These are phyloP conservation scores for Fusarium globosum DNA, from an alignment of 2,329 filamentous ascomycete species.

Conservation along the genomic window DNA sequence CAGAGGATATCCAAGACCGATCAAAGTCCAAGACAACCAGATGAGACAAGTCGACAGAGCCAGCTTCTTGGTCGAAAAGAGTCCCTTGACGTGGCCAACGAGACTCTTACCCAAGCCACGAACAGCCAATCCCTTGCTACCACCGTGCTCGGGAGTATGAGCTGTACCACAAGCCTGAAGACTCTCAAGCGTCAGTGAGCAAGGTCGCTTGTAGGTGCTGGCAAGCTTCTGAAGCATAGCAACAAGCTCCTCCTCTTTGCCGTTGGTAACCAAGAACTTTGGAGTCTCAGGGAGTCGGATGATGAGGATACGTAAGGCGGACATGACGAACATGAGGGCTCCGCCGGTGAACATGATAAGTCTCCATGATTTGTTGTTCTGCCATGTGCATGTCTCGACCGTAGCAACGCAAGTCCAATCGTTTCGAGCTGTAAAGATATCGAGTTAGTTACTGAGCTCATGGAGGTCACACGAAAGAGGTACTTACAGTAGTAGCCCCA, in stretches of 20 bases:
- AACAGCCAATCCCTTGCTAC: not conserved
- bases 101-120: not conserved
- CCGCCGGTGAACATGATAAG: slow-evolving; percentile 14
- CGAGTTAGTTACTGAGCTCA: no score
- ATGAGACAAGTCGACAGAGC: not conserved
- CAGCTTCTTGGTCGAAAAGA: not conserved
- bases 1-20: slow-evolving; percentile 78
- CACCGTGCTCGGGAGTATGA: not conserved
- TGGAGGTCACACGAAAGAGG: no score
- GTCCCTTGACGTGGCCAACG: not conserved
- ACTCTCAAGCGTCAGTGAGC: not conserved
- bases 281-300: not conserved
- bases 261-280: not conserved
- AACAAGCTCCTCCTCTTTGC: not conserved
- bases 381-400: not conserved
- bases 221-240: not conserved
- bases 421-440: not conserved
- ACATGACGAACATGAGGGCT: slow-evolving; percentile 5
- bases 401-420: slow-evolving; percentile 13
- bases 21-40: slow-evolving; percentile 54
- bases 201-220: not conserved
- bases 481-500: slow-evolving; percentile 5
- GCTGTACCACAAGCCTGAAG: not conserved
- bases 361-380: not conserved
- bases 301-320: not conserved